Evolutionary conservation across 1,284 basidiomycete species (phyloP), one percentile per base, ranked within the genome.

Genomic region (Cutaneotrichosporon dermatis): DNA sequence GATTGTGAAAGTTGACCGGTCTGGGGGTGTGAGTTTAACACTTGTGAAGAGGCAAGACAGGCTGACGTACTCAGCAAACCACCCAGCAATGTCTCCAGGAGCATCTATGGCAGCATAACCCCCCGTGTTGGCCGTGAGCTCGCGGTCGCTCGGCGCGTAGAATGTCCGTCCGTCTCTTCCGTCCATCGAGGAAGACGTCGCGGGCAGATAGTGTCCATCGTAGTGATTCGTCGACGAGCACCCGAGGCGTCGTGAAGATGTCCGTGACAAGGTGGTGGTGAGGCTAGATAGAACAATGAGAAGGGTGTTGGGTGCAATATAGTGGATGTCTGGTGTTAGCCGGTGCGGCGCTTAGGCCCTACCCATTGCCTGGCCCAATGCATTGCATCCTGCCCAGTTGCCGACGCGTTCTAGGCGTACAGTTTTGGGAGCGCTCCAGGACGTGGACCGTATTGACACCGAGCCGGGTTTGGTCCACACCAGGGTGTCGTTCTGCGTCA

Each of bases 361-460:
- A 76, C 75, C 71, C 12, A 73, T 61, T 55, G 69, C 71, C 7
- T 66, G 57, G 7, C 57, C 62, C 1, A 75, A 52, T 1, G 62
- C 65, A 50, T 71, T 76, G 16, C 69, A 69, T 7, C 74, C 65
- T 8, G 75, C 74, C 74, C 74, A 77, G 55, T 73, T 69, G 10
- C 75, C 75, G 4, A 75, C 65, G 40, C 65, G 53, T 7, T 65
- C 57, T 9, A 75, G 57, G 3, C 62, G 62, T 4, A 70, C 36
- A 2, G 34, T 51, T 40, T 60, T 54, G 13, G 61, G 44, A 0
- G 66, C 66, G 7, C 49, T 35, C 71, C 68, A 70, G 2, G 41
- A 33, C 2, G 59, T 54, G 3, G 43, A 15, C 55, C 66, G 66
- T 5, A 76, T 46, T 43, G 73, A 68, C 6, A 75, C 65, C 0